Evolutionary conservation across 2,329 filamentous ascomycete species (phyloP), one percentile per base, ranked within the genome.

Genomic region (Cryphonectria naterciae): DNA sequence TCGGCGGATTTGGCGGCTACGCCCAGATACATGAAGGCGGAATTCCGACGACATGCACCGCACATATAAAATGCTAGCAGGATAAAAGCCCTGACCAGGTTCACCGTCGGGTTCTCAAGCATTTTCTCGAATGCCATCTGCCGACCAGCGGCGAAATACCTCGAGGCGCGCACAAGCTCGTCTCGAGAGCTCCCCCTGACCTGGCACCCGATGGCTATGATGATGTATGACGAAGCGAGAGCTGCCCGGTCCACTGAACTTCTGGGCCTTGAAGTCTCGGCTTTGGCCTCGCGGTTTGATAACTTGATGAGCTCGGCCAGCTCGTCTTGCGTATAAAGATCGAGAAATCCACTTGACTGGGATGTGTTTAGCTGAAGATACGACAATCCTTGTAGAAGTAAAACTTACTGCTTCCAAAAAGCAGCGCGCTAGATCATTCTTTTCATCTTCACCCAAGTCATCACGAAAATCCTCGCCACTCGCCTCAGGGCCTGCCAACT

Each of bases 11-110:
- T 84, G 0, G 85, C 82, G 1, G 88, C 88, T 11, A 90, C 84
- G 0, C 88, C 88, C 2, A 91, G 77, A 69, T 90, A 90, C 86
- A 91, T 89, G 68, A 89, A 91, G 0, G 88, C 88, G 0, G 88
- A 83, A 69, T 89, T 89, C 11, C 87, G 81, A 43, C 86, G 85
- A 67, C 87, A 89, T 4, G 86, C 85, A 0, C 86, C 87, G 3
- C 88, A 81, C 83, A 89, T 86, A 73, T 88, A 89, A 73, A 88
- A 88, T 0, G 87, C 83, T 84, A 89, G 86, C 22, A 89, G 79
- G 0, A 88, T 77, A 72, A 88, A 89, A 0, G 81, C 79, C 22
- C 85, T 80, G 5, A 87, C 83, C 75, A 88, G 80, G 64, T 86
- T 81, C 15, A 88, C 77, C 52, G 84, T 87, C 0, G 87, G 87